Base-by-base conservation (phyloP, 2,329 filamentous ascomycete species). In the Thielaviopsis euricoi region DNA sequence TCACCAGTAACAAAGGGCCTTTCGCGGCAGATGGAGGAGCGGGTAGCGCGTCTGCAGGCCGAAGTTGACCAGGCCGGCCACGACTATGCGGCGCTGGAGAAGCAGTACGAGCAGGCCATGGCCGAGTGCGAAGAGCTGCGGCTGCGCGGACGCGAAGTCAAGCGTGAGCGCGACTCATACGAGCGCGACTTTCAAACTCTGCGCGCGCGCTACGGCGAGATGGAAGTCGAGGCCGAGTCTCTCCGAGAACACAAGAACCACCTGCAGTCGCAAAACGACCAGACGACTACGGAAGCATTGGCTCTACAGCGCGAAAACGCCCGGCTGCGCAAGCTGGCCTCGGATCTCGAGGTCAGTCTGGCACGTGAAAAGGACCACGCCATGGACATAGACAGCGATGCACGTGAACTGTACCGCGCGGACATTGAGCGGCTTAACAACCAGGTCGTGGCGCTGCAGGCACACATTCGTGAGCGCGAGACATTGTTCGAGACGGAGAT, bases 1-100 rank as follows among this genome's bases (percentile, higher is more conserved):
- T 90, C 86, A 0, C 77, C 89, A 43, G 81, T 81, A 56, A 86
- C 85, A 13, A 89, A 86, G 66, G 85, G 84, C 1, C 74, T 88
- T 9, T 86, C 81, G 56, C 79, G 85, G 33, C 86, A 90, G 68
- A 76, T 88, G 19, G 85, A 90, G 64, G 85, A 87, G 63, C 87
- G 82, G 67, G 72, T 81, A 9, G 71, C 74, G 55, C 80, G 81
- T 33, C 71, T 90, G 10, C 84, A 89, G 63, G 73, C 78, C 52
- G 85, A 89, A 59, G 70, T 88, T 6, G 78, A 80, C 58, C 71
- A 71, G 60, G 71, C 75, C 19, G 71, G 74, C 21, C 69, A 74
- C 21, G 76, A 76, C 55, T 75, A 74, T 56, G 70, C 71, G 15
- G 68, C 69, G n/a, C 68, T 84, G 1, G 75, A 82, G 63, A 74